Evolutionary conservation across 2,329 filamentous ascomycete genomes (phyloP), one percentile per base, ranked within the genome.

Genomic region (Blumeria hordei): DNA sequence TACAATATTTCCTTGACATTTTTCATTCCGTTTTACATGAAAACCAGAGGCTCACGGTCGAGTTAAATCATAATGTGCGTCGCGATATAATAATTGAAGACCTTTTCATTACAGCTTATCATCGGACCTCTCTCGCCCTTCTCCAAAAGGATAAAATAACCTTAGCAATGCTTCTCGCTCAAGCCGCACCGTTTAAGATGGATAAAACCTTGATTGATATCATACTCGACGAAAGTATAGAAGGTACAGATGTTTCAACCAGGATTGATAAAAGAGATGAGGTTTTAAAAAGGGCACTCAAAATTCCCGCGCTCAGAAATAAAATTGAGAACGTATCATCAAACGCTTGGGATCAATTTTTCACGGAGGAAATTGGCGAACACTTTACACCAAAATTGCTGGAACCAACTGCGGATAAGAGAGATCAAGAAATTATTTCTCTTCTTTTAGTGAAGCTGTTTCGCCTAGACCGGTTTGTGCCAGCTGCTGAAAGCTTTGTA

Each of bases 1-100:
- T 98, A 57, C 88, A 95, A 68, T 98, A 94, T 70, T 98, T 98
- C 70, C 77, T 94, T 55, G 85, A 95, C 66, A 98, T 98, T 62
- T 98, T 98, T 76, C 85, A 94, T 66, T 80, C 83, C 6, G 92
- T 98, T 7, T 75, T 98, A 41, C 83, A 83, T 61, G 76, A 79
- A 57, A 93, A 93, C 68, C 81, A 82, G 63, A 80, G 79, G 57
- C 73, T 92, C 54, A 75, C 76, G 18, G 74, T 72, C 57, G 80
- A 83, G 67, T 81, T 76, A 35, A 82, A 92, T 59, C 78, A 94
- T 69, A 80, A 86, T 60, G 74, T 73, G 12, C 84, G 92, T 37
- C 82, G 92, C 53, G 85, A 95, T 64, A 80, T 90, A 55, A 98
- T 98, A 61, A 80, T 98, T 62, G 82, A 81, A 60, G 85, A 94